Evolutionary conservation across 1,139 yeast species (phyloP).

Genomic region (Magnusiomyces tetraspermus): DNA sequence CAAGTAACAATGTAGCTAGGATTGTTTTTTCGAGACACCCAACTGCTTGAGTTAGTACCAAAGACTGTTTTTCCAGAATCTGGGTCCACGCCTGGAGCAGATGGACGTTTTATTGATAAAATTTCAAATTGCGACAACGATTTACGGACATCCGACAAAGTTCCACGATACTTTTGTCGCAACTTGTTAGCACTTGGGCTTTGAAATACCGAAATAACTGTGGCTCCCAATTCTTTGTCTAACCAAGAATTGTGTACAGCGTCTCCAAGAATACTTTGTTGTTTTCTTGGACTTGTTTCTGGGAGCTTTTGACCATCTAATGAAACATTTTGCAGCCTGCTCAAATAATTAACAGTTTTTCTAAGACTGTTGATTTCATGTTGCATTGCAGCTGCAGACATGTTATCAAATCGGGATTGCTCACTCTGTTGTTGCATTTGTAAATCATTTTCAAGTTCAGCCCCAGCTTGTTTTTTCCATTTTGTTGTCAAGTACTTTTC

Average conservation of each 20-base stretch:
- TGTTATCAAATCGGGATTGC: conserved; percentile 11
- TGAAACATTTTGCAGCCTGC: neutral
- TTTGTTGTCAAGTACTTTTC: conserved; percentile 20
- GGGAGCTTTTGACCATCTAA: neutral
- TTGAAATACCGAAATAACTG: neutral
- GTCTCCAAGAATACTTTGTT: neutral
- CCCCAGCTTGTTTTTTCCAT: conserved; percentile 1
- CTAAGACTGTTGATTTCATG: conserved; percentile 18
- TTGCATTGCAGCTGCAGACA: conserved; percentile 16
- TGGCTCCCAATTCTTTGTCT: neutral
- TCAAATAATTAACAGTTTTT: conserved; percentile 15
- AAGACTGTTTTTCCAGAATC: neutral
- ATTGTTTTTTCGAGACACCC: neutral
- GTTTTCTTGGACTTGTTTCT: neutral
- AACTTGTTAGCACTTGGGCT: conserved; percentile 1
- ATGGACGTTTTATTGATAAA: conserved; percentile 12
- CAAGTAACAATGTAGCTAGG: neutral
- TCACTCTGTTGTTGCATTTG: conserved; percentile 2
- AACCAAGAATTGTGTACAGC: neutral
- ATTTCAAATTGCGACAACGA: conserved; percentile 15
- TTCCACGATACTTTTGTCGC: conserved; percentile 6
- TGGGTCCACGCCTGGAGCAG: neutral
- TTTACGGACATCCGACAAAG: conserved; percentile 16
- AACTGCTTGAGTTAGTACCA: neutral
- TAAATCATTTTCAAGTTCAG: neutral